Evolutionary conservation across 2,329 filamentous ascomycete species (phyloP).

Genomic region (Diaporthe sp.): DNA sequence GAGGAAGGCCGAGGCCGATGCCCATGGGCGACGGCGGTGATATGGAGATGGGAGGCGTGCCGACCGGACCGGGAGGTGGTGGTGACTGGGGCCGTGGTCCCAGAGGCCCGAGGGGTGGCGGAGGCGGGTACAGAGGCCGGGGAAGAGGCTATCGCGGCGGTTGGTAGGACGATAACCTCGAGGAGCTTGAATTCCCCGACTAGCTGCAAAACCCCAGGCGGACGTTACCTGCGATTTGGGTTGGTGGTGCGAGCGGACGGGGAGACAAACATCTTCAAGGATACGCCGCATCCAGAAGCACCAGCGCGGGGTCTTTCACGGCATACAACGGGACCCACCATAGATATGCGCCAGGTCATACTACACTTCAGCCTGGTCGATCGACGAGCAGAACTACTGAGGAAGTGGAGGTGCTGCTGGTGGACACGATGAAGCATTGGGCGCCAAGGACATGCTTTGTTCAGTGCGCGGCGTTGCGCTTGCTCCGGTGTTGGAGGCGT

Average conservation of each 20-base stretch:
- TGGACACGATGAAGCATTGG: neutral
- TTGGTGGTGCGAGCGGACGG: neutral
- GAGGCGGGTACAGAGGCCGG: constrained; percentile 56
- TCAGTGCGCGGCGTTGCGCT: constrained; percentile 16
- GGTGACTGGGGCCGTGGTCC: constrained; percentile 59
- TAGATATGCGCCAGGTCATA: neutral
- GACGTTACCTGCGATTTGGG: neutral
- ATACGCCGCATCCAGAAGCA: neutral
- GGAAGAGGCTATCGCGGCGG: constrained; percentile 62
- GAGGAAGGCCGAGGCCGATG: constrained; percentile 75
- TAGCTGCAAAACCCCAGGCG: neutral
- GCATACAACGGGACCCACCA: neutral
- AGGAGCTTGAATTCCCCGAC: neutral
- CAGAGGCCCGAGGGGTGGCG: constrained; percentile 66
- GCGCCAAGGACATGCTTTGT: constrained; percentile 7
- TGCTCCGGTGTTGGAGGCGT: constrained; percentile 35
- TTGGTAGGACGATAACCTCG: constrained; percentile 53
- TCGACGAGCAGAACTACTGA: neutral
- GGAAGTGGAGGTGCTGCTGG: neutral
- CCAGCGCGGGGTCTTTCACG: neutral
- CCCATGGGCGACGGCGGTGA: constrained; percentile 66
- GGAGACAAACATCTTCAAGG: too few relatives aligned
- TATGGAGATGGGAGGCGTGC: constrained; percentile 59
- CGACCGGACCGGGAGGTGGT: constrained; percentile 59
- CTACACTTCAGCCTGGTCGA: neutral